Base-by-base conservation (phyloP, 1,139 yeast genomes). In the Yamadazyma blattariae region DNA sequence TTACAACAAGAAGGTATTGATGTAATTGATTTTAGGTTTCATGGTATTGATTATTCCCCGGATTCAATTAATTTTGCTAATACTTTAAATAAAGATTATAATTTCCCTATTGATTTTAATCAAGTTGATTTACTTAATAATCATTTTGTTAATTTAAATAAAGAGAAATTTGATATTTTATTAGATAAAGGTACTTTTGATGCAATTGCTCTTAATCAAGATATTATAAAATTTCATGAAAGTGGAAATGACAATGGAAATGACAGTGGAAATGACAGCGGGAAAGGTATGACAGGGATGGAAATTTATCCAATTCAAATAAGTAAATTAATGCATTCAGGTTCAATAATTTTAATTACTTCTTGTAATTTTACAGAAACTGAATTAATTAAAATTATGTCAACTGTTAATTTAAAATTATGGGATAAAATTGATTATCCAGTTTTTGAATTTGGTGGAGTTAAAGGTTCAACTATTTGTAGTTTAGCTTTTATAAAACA, bases 171-270 rank as follows among this genome's bases (percentile, higher is more conserved):
- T 60, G 95, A 90, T 50, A 58, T 92, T 5, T 74, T 90, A 2
- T 63, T 90, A 27, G 99, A 92, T 58, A 92, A 92, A 55, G 98
- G 99, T 8, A 92, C 99, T 0, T 62, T 94, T 27, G 99, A 92
- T 62, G 98, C 99, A 5, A 92, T 94, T 44, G 97, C 97, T 0
- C 69, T 92, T 33, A 85, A 88, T 51, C 88, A 84, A 29, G 64
- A 62, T 7, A 65, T 62, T 2, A 51, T 79, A 25, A 53, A 50
- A 16, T 64, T 56, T 0, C 61, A 58, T 35, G 71, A 65, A 33
- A 72, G 66, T 4, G 57, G 59, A 44, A n/a, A n/a, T n/a, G n/a
- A n/a, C n/a, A n/a, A n/a, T n/a, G n/a, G n/a, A n/a, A n/a, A n/a
- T n/a, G n/a, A n/a, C n/a, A n/a, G n/a, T n/a, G n/a, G n/a, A n/a